Evolutionary conservation across 306 rosid species (phyloP).

Genomic region (Ammopiptanthus mongolicus): DNA sequence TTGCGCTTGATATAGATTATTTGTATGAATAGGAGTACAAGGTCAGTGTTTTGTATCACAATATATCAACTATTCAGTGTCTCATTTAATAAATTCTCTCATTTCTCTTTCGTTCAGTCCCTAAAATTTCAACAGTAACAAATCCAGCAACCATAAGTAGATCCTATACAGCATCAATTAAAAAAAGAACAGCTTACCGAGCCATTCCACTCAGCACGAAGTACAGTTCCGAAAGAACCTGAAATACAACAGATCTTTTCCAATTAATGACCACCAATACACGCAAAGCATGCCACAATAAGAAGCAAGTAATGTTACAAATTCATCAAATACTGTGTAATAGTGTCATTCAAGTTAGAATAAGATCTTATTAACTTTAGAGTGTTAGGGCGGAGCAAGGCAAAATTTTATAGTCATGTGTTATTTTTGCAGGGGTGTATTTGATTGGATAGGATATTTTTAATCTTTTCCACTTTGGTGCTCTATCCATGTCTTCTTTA

Average conservation of each 20-base stretch:
- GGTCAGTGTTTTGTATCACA: not conserved
- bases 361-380: not conserved
- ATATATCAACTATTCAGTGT: not conserved
- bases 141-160: not conserved
- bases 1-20: not conserved
- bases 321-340: not conserved
- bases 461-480: conserved; percentile 4
- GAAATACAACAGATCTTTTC: conserved; percentile 33
- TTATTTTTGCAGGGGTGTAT: not conserved
- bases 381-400: not conserved
- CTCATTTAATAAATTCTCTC: conserved; percentile 3
- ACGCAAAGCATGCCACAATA: conserved; percentile 18
- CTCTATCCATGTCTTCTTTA: conserved; percentile 5
- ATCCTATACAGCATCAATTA: conserved; percentile 5
- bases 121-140: conserved; percentile 14
- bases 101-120: not conserved
- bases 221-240: conserved; percentile 99
- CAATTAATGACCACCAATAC: conserved; percentile 10
- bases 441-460: not conserved
- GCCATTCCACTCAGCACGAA: conserved; percentile 98
- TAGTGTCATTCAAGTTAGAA: not conserved
- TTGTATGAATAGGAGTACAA: not conserved
- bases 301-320: conserved; percentile 15
- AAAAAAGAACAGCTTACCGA: conserved; percentile 58
- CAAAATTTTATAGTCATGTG: not conserved